Percentiles rank a stretch among this genome's conserved stretches.
Evolutionary conservation across 257 asterid species (phyloP).

Genomic region (Solanum sparsipilum): DNA sequence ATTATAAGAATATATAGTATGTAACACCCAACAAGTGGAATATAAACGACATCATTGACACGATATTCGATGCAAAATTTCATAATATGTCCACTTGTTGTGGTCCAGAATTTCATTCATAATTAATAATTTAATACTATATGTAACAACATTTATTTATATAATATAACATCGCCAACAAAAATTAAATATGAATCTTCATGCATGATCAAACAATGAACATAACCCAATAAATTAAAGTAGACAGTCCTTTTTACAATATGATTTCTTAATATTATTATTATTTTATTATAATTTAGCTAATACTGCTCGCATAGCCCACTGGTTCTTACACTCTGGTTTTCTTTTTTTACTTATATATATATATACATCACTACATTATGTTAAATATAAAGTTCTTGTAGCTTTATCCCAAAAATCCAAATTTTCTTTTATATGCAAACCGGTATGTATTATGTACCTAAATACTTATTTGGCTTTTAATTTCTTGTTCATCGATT

Average conservation of each 20-base stretch:
- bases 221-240: not conserved
- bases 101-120: not conserved
- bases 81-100: not conserved
- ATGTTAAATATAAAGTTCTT: not conserved
- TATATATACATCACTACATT: not conserved
- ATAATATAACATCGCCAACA: not conserved
- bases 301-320: not conserved
- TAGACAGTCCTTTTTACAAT: not conserved
- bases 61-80: not conserved
- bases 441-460: not conserved
- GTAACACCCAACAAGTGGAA: not conserved
- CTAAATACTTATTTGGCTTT: not conserved
- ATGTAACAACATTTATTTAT: not conserved
- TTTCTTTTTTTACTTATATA: not conserved
- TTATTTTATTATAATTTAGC: not conserved
- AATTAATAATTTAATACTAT: no score
- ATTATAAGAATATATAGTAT: no score
- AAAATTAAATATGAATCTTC: not conserved
- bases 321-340: not conserved
- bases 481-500: not conserved
- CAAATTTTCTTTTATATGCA: not conserved
- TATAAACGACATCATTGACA: not conserved
- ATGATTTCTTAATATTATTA: not conserved
- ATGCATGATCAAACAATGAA: not conserved
- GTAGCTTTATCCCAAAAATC: not conserved